phyloP scores from a whole-genome alignment of 352 stramenopile species.

The Pythium brachiatum region DNA sequence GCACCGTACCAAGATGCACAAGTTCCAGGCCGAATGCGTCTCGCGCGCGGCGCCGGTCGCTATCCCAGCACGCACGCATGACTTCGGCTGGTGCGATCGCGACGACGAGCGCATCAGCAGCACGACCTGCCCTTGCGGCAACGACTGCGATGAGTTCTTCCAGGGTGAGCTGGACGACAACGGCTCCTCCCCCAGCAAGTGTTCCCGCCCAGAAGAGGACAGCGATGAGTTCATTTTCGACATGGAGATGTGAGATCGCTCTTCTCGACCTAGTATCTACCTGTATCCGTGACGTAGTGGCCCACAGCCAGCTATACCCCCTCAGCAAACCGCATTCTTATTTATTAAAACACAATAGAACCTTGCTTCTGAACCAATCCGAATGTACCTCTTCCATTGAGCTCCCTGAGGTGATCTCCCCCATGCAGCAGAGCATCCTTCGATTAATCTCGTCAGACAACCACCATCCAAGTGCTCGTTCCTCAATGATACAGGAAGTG shows the following conservation, averaged over 20 bases:
- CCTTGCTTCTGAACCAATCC: too few species aligned
- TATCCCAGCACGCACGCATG: conserved; percentile 35
- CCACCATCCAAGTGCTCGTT: neutral
- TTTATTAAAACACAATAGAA: conserved; percentile 6
- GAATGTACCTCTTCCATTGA: too few species aligned
- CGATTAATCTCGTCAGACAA: neutral
- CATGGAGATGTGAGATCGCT: conserved; percentile 52
- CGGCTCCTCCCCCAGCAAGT: conserved; percentile 4
- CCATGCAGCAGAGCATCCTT: neutral
- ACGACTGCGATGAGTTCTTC: conserved; percentile 39
- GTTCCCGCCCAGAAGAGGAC: conserved; percentile 8
- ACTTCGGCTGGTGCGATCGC: conserved; percentile 43
- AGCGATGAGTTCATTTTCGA: conserved; percentile 64
- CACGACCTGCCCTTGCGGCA: conserved; percentile 41
- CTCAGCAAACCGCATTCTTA: neutral
- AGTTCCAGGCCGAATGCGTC: conserved; percentile 5
- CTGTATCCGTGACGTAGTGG: conserved; percentile 5
- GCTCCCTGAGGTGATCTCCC: too few species aligned
- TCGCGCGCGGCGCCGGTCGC: conserved; percentile 27
- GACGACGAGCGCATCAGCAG: conserved; percentile 34
- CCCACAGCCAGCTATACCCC: conserved; percentile 4
- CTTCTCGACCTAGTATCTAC: conserved; percentile 1
- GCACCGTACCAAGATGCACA: conserved; percentile 21
- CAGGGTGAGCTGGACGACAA: conserved; percentile 11
- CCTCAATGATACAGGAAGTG: conserved; percentile 3